Evolutionary conservation across 2,329 filamentous ascomycete genomes (phyloP), one percentile per base, ranked within the genome.

Genomic region (Bipolaris sorokiniana): DNA sequence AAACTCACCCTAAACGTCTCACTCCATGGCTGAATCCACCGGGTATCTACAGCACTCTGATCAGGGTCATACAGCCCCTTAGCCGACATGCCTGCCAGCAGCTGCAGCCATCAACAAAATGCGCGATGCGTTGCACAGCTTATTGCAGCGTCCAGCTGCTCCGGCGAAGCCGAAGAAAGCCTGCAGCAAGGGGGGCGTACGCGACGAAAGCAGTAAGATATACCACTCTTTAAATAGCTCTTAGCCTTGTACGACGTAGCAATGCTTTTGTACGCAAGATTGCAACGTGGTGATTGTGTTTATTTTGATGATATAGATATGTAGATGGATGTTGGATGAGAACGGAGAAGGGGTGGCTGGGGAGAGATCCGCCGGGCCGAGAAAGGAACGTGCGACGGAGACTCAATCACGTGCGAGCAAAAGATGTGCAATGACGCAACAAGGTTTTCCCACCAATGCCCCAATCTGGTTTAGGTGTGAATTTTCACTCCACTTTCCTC

Each of bases 1-100:
- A 28, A 18, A 67, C 70, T 55, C 64, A 75, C 72, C 58, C 72
- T 63, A 26, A 71, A 74, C 7, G 71, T 69, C 48, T 72, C 67
- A 38, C 61, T 65, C 71, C 71, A 74, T 11, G 71, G 72, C 49
- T 71, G 61, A 49, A 64, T 62, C 63, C 66, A 69, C 41, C 65
- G 60, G 22, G 63, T 67, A 45, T 72, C 56, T 4, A 67, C 28
- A 23, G 72, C 71, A 51, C 23, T 57, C 40, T 69, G 64, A 56
- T 74, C 71, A 45, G 71, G 72, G 44, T 63, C 56, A 59, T 75
- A 74, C 51, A 70, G 54, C 33, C 61, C 64, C 48, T 64, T 65
- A 45, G 57, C 63, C 45, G 71, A 66, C 72, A 73, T 73, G 40
- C 52, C 62, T 48, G 20, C 62, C 50, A 16, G 36, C n/a, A n/a